Evolutionary conservation across 148 eudicot genomes (phyloP), one percentile per base, ranked within the genome.

Genomic region (Fagopyrum tataricum): DNA sequence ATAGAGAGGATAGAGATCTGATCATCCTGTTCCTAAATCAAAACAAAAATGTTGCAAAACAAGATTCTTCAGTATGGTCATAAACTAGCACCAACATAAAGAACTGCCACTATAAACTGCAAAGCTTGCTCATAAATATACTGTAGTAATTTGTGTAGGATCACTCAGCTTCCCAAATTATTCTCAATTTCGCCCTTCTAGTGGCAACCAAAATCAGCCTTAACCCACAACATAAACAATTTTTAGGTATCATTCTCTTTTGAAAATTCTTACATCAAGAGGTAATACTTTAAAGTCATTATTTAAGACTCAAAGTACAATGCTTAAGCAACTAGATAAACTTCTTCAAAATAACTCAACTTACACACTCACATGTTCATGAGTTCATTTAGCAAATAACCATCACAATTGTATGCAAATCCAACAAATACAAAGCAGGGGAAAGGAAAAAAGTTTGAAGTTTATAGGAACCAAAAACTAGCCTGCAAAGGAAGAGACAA

Each of bases 401-500:
- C 66, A 59, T 59, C 39, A 6, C 66, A 24, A 24, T 13, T 18
- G 39, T 37, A 64, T 14, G 1, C 69, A 64, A 64, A 24, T 31
- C 18, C 20, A 64, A 64, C 43, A 39, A 31, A 55, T 11, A 9
- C 5, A 10, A 61, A 61, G 26, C 40, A 12, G 67, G 67, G 49
- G 12, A 13, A 73, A 55, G 4, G 24, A 11, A 20, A 6, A 15
- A 15, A 15, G 55, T 3, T 49, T 49, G 55, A 49, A 18, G 10
- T 6, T 6, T 20, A 55, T 7, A 18, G 61, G 26, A 55, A 55
- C 61, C 37, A 24, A 11, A 76, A 76, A 81, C 73, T 69, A 49
- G 76, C 98, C 98, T 79, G 87, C 77, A 69, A 89, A 94, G 8
- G 98, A 80, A 70, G 86, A 78, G 17, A 94, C 82, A 62, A 94